Base-by-base conservation (phyloP, 148 eudicot genomes). In the Fallopia convolvulus region DNA sequence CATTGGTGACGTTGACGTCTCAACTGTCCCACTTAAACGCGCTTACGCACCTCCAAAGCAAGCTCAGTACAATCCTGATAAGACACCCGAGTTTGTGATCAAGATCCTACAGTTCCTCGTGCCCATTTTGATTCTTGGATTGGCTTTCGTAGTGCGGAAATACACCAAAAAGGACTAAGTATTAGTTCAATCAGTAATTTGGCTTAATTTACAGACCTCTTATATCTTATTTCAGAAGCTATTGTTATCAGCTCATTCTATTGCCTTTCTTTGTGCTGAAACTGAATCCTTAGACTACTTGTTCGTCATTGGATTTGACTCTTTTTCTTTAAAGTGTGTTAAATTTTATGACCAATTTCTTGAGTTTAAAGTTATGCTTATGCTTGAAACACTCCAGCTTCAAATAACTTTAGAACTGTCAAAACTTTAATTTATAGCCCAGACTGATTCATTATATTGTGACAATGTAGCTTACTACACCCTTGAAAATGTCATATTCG, bases 71-170 rank as follows among this genome's bases (percentile, higher is more conserved):
- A 92, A 89, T 40, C 91, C 78, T 0, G 88, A 89, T 83, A 89
- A 88, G 81, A 79, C 88, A 8, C 72, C 87, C 0, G 91, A 87
- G 70, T 88, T 90, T 23, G 76, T 89, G 30, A 85, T 90, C 87
- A 91, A 91, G 87, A 84, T 89, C 81, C 77, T 92, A 41, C 92
- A 92, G 84, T 86, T 89, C 81, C 82, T 92, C 9, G 85, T 90
- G 5, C 97, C 97, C 56, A 75, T 92, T 72, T 76, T 92, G 78
- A 89, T 92, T 71, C 81, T 92, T 80, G 94, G 92, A 20, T 72
- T 92, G 80, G 97, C 97, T 40, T 90, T 92, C 70, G 84, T 65
- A 2, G 92, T 90, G 49, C 87, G 97, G 6, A 76, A 86, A 61
- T 92, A 89, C 82, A 89, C 92, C 87, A 92, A 89, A 77, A 87